Evolutionary conservation across 768 basidiomycete species (phyloP), one percentile per base, ranked within the genome.

Genomic region (Strobilomyces dryophilus): DNA sequence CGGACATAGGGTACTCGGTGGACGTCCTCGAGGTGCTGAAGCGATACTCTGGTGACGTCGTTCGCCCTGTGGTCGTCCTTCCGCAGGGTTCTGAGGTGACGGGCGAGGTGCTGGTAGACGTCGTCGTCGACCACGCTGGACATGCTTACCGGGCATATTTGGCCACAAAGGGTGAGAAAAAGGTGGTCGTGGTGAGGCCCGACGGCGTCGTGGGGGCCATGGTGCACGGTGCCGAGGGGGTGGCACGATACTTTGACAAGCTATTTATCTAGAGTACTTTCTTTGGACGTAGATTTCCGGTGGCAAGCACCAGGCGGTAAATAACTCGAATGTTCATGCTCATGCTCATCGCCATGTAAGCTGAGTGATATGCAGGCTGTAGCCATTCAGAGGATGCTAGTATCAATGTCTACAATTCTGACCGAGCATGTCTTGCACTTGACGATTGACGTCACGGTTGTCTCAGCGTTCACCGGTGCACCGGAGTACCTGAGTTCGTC

Each of bases 111-210:
- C 66, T 66, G 5, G 66, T 24, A 4, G 24, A 24, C 24, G 24
- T 24, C 24, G 24, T 24, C 24, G 24, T 4, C 24, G 24, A 24
- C 52, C 47, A 34, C 0, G 58, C 53, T 4, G 74, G 73, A 7
- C 70, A 76, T 42, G 76, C 79, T 0, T 70, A 74, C 54, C 58
- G 59, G 5, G 68, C 68, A 0, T 80, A 79, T 64, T 60, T 67
- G 51, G 63, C 63, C 8, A 50, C 17, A 18, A 53, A 53, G 9
- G 68, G 67, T 31, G 67, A 67, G 21, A 72, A 60, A 18, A 63
- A 57, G 26, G 63, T 70, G 8, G 69, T 74, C 11, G 64, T 76
- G 5, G 24, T 24, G 24, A 24, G 24, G 4, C 24, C 24, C 24
- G 24, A 24, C 24, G 24, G 24, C 24, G 24, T 24, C 24, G 24